phyloP scores from a whole-genome alignment of 2,329 filamentous ascomycete species.

The Colletotrichum sp. region DNA sequence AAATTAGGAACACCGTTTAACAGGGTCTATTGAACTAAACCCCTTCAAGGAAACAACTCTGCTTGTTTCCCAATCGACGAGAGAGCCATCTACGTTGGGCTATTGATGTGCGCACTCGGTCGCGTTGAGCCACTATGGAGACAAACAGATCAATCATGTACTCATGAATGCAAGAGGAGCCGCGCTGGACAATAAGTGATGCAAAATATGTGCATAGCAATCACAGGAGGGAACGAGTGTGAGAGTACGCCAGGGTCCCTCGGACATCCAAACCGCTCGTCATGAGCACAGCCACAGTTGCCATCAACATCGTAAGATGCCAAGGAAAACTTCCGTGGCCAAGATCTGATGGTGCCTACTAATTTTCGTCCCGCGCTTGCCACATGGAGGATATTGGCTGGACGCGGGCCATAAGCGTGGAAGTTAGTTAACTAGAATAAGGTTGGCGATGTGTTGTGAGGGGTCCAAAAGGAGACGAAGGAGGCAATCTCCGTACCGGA shows the following conservation, averaged over 20 bases:
- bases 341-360: background rate
- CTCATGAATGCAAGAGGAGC: background rate
- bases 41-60: background rate
- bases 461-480: background rate
- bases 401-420: background rate
- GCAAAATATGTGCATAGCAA: background rate
- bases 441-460: background rate
- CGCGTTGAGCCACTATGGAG: background rate
- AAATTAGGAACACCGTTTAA: background rate
- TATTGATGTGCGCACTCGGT: background rate
- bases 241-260: background rate
- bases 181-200: background rate
- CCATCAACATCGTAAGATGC: conserved; percentile 14
- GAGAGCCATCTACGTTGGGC: background rate
- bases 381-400: background rate
- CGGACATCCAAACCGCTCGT: background rate
- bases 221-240: background rate
- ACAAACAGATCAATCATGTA: background rate
- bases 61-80: background rate
- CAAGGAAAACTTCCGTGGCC: background rate
- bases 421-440: background rate
- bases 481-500: background rate
- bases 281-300: background rate
- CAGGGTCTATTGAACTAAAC: background rate
- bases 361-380: background rate